Base-by-base conservation (phyloP, 1,139 yeast species). In the Taiozyma sp. region DNA sequence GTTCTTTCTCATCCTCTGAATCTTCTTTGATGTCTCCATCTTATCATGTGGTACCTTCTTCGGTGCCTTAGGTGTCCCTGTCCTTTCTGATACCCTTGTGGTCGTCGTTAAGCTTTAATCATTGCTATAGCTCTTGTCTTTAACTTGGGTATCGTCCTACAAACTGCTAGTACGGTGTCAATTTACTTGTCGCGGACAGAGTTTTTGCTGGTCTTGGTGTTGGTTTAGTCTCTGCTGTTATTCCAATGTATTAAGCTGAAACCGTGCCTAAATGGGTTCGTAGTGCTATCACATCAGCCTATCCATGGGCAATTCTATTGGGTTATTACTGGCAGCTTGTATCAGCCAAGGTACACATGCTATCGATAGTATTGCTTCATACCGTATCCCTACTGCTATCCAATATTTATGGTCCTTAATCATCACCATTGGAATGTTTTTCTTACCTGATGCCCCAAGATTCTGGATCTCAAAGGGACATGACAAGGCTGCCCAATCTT, bases 401-500 rank as follows among this genome's bases (percentile, higher is more conserved):
- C 86, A 83, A 64, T 68, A 80, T 52, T 66, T 81, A 54, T 81
- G 82, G 72, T 80, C 84, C 19, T 59, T 80, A 10, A 67, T 83
- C 54, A 70, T 84, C 57, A 73, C 76, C 46, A 61, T 65, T 50
- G 87, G 86, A 62, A 76, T 83, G 75, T 64, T 80, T 51, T 68
- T 74, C 57, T 73, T 83, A 69, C 89, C 90, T 29, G 91, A 85
- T 64, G 80, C 88, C 13, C 90, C 91, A 53, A 77, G 90, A 70
- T 84, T 76, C 71, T 79, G 65, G 62, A 75, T 83, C 50, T 74
- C 76, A 23, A 79, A 72, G 54, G 74, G 72, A 38, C 67, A 74
- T 54, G 76, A 68, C 27, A 59, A 71, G 44, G 88, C 88, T 44
- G 70, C 76, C 40, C 56, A 63, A 27, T 70, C 79, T 47, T 70